Percentiles rank a stretch among this genome's conserved stretches.
Conservation (phyloP, 345 rosid species). For the Eucalyptus erythrocorys region DNA sequence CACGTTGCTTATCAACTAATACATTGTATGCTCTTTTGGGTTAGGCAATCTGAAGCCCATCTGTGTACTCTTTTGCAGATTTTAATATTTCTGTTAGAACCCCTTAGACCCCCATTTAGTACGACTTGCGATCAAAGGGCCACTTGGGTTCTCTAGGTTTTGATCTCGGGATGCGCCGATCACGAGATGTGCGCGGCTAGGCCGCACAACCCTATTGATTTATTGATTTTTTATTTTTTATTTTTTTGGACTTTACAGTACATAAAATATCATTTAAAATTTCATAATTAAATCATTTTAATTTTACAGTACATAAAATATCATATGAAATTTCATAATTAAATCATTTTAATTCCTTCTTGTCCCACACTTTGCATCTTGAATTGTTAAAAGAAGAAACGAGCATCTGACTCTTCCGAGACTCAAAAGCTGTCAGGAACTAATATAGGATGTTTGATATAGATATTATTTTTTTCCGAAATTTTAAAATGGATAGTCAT, state of each 20-base stretch:
- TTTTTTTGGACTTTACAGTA: background rate
- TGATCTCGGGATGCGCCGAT: background rate
- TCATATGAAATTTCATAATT: background rate
- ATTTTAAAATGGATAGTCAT: background rate
- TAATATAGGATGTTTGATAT: background rate
- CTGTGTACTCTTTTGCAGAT: background rate
- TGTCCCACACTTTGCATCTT: background rate
- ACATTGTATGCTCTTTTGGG: background rate
- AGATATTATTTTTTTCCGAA: background rate
- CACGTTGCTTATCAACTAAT: rapidly evolving
- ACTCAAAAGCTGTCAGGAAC: background rate
- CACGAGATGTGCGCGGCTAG: background rate
- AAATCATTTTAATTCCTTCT: background rate
- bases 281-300: background rate
- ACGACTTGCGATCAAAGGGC: background rate
- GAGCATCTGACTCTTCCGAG: background rate
- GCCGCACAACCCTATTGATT: background rate
- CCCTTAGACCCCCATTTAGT: background rate
- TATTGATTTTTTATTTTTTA: background rate
- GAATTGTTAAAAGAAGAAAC: background rate
- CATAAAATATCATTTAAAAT: background rate
- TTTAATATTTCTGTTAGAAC: background rate
- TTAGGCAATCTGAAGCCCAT: background rate
- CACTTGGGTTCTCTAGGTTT: background rate
- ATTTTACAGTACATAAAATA: background rate